phyloP scores from a whole-genome alignment of 2,329 filamentous ascomycete species.

The Nectriaceae sp. region DNA sequence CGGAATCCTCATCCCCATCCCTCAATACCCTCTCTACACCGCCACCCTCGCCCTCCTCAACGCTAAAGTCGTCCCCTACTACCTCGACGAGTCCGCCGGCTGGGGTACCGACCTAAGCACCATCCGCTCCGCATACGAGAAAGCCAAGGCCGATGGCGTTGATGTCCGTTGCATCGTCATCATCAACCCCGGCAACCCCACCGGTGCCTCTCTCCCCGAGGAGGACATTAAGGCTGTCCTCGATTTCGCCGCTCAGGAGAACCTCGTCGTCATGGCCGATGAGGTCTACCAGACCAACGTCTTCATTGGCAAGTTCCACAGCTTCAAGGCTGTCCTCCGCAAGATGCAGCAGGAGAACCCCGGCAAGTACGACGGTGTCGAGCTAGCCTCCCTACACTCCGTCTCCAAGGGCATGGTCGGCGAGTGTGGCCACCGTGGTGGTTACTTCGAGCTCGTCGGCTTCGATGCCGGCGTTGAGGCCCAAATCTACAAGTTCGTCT shows the following conservation, averaged over 20 bases:
- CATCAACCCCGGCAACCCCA: constrained; percentile 98
- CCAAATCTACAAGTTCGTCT: constrained; percentile 98
- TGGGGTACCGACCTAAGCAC: constrained; percentile 88
- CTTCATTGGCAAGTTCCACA: constrained; percentile 90
- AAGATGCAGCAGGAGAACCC: constrained; percentile 74
- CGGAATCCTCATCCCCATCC: constrained; percentile 91
- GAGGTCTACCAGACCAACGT: constrained; percentile 99
- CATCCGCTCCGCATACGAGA: constrained; percentile 72
- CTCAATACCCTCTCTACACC: constrained; percentile 97
- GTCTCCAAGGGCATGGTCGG: constrained; percentile 98
- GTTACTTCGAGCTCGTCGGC: constrained; percentile 94
- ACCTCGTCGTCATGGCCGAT: constrained; percentile 88
- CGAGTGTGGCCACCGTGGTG: constrained; percentile 95
- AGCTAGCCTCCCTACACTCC: constrained; percentile 90
- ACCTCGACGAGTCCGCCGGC: constrained; percentile 79
- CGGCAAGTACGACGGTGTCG: constrained; percentile 79
- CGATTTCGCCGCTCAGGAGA: constrained; percentile 81
- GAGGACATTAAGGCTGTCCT: constrained; percentile 83
- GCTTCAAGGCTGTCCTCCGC: constrained; percentile 88
- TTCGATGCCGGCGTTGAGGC: constrained; percentile 84
- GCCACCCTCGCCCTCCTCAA: constrained; percentile 86
- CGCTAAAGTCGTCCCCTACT: constrained; percentile 87
- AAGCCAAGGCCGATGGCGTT: constrained; percentile 74
- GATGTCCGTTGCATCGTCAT: constrained; percentile 93
- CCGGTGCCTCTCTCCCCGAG: constrained; percentile 79